Evolutionary conservation across 2,329 filamentous ascomycete genomes (phyloP).

Genomic region (Aspergillus clavatus): DNA sequence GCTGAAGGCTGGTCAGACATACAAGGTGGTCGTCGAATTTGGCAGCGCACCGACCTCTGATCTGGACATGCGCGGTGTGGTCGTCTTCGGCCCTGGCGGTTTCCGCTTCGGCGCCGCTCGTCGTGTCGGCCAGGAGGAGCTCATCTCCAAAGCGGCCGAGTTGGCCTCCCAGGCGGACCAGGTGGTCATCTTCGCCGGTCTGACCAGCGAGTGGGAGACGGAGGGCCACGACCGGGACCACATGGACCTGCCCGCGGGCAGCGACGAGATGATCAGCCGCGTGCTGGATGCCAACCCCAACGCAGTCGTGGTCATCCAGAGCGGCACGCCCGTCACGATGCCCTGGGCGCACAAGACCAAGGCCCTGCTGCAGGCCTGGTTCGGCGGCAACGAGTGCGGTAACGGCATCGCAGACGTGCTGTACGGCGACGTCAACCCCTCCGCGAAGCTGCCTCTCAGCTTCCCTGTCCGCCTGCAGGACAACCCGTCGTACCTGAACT

Average conservation of each 20-base stretch:
- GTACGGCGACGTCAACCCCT: conserved; percentile 69
- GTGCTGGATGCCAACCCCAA: conserved; percentile 64
- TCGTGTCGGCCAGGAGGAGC: conserved; percentile 53
- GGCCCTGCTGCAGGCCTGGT: conserved; percentile 72
- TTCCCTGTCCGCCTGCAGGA: conserved; percentile 66
- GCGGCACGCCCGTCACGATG: conserved; percentile 62
- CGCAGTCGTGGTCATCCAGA: conserved; percentile 70
- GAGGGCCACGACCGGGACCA: conserved; percentile 61
- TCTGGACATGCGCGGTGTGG: conserved; percentile 45
- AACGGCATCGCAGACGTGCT: conserved; percentile 75
- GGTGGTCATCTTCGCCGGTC: conserved; percentile 70
- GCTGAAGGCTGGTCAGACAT: conserved; percentile 56
- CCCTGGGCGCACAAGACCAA: conserved; percentile 44
- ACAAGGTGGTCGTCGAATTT: conserved; percentile 57
- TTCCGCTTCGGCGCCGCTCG: conserved; percentile 60
- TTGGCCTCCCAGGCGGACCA: conserved; percentile 68
- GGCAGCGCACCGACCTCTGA: conserved; percentile 56
- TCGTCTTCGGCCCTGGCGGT: conserved; percentile 55
- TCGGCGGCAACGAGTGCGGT: conserved; percentile 80
- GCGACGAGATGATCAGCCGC: conserved; percentile 57
- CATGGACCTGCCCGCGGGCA: conserved; percentile 54
- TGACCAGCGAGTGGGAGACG: conserved; percentile 77
- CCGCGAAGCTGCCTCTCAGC: conserved; percentile 67
- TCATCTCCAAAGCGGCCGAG: conserved; percentile 62
- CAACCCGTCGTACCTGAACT: conserved; percentile 73